Percentiles rank a stretch among this genome's conserved stretches.
Evolutionary conservation across 2,329 filamentous ascomycete species (phyloP).

Genomic region (Fusarium buharicum): DNA sequence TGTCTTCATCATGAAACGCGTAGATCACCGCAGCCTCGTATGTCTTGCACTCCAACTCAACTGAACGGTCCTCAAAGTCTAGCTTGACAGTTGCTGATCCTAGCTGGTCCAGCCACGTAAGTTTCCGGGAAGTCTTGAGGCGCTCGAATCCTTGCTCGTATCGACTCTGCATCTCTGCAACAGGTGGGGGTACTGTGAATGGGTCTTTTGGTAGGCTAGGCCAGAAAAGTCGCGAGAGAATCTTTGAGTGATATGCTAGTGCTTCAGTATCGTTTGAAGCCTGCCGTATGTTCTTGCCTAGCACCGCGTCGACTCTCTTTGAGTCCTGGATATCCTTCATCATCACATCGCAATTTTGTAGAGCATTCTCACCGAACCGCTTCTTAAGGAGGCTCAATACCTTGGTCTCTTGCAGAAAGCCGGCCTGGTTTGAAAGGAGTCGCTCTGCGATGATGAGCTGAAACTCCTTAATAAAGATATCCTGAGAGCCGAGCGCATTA

Average conservation of each 20-base stretch:
- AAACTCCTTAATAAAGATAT: constrained; percentile 93
- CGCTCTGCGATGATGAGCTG: constrained; percentile 89
- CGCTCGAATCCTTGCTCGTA: constrained; percentile 82
- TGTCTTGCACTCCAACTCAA: constrained; percentile 78
- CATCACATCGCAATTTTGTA: constrained; percentile 98
- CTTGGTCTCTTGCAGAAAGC: constrained; percentile 81
- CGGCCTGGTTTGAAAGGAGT: constrained; percentile 72
- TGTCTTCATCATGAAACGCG: constrained; percentile 71
- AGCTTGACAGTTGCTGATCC: constrained; percentile 84
- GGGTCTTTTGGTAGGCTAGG: constrained; percentile 78
- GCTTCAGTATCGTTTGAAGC: constrained; percentile 27
- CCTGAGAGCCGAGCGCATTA: constrained; percentile 86
- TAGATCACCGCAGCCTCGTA: constrained; percentile 91
- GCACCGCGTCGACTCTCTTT: constrained; percentile 73
- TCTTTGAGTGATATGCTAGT: constrained; percentile 76
- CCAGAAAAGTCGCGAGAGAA: constrained; percentile 94
- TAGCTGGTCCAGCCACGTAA: constrained; percentile 87
- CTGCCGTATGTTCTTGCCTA: constrained; percentile 60
- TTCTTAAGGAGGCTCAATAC: constrained; percentile 89
- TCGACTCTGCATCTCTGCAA: constrained; percentile 69
- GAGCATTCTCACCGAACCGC: constrained; percentile 82
- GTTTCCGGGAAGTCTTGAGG: constrained; percentile 84
- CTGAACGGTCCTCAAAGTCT: constrained; percentile 81
- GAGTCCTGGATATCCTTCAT: constrained; percentile 92
- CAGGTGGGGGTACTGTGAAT: constrained; percentile 70